These are phyloP conservation scores for Rubia yunnanensis DNA, from an alignment of 257 asterid species.

Conservation along the genomic window DNA sequence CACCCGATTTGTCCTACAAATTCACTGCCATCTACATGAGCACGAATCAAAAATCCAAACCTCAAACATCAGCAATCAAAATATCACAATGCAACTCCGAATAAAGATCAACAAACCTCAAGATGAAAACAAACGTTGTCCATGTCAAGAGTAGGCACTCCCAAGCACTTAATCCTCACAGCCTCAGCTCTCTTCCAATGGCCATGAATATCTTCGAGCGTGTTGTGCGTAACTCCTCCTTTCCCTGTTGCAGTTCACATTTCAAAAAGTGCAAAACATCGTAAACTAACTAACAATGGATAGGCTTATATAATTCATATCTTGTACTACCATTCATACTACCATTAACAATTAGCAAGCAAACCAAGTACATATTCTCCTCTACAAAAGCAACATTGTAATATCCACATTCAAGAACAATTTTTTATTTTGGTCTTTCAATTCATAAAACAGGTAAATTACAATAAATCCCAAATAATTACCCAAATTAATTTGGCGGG, in stretches of 20 bases:
- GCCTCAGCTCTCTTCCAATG: slow-evolving; percentile 93
- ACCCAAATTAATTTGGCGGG: slow-evolving; percentile 88
- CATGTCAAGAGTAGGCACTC: slow-evolving; percentile 91
- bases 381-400: neutral
- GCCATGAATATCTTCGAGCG: slow-evolving; percentile 73
- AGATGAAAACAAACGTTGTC: slow-evolving; percentile 84
- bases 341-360: neutral
- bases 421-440: no score
- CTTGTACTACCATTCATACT: neutral
- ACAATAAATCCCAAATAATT: neutral
- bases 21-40: slow-evolving; percentile 40
- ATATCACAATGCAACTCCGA: neutral
- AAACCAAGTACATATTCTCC: neutral
- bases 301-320: no score
- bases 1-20: slow-evolving; percentile 79
- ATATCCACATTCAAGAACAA: neutral
- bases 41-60: slow-evolving; percentile 8
- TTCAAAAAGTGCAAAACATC: neutral
- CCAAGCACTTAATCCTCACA: slow-evolving; percentile 80
- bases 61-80: neutral
- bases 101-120: slow-evolving; percentile 41
- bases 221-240: slow-evolving; percentile 93
- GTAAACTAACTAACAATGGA: no score
- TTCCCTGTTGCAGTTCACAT: slow-evolving; percentile 33
- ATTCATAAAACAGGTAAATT: neutral